Percentiles rank a stretch among this genome's conserved stretches.
These are phyloP conservation scores for Keithomyces neogunnii DNA, from an alignment of 2,329 filamentous ascomycete genomes.

Conservation along the genomic window DNA sequence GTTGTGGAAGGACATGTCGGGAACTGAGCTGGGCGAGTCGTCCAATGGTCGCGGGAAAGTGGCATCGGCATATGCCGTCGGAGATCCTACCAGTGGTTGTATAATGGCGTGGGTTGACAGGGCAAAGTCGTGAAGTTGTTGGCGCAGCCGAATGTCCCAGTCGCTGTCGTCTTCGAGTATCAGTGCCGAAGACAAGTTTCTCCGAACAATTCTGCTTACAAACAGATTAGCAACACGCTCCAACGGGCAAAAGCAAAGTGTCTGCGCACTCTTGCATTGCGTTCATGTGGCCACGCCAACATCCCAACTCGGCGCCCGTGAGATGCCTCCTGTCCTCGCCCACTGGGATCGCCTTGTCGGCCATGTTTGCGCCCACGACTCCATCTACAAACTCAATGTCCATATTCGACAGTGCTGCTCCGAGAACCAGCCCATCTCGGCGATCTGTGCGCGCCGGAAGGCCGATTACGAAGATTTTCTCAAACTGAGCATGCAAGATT, in stretches of 20 bases:
- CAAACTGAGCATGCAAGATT: conserved; percentile 30
- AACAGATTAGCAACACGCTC: not conserved
- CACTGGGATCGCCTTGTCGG: conserved; percentile 27
- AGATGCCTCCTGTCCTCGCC: conserved; percentile 22
- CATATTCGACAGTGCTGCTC: conserved; percentile 35
- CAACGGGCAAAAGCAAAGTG: not conserved
- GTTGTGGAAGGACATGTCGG: conserved; percentile 13
- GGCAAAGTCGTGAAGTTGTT: conserved; percentile 36
- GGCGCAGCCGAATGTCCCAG: conserved; percentile 44
- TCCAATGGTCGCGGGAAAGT: conserved; percentile 12
- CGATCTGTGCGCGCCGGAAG: conserved; percentile 41
- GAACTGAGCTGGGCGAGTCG: not conserved
- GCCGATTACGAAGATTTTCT: conserved; percentile 43
- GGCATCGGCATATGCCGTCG: conserved; percentile 15
- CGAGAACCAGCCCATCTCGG: conserved; percentile 39
- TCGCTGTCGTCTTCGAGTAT: conserved; percentile 50
- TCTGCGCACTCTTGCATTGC: conserved; percentile 20
- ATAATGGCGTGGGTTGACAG: conserved; percentile 24
- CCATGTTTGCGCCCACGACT: conserved; percentile 27
- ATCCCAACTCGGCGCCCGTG: conserved; percentile 19
- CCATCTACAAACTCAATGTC: conserved; percentile 38
- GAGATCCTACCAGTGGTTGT: conserved; percentile 17
- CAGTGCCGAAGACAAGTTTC: conserved; percentile 36
- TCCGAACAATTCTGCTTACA: conserved; percentile 29
- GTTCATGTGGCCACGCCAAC: conserved; percentile 33